These are phyloP conservation scores for Gliomastix tumulicola DNA, from an alignment of 2,329 filamentous ascomycete genomes.

Conservation along the genomic window DNA sequence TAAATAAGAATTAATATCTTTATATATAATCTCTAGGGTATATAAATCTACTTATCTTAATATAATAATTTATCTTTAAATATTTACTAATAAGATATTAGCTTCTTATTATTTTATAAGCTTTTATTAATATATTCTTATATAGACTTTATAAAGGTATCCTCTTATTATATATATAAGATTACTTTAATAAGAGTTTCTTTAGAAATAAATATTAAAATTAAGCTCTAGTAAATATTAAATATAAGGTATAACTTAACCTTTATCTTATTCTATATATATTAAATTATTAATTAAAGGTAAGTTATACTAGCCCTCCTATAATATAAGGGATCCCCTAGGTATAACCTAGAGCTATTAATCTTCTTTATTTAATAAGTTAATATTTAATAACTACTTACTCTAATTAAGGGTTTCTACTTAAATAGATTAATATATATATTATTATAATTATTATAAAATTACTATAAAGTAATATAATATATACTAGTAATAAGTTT, in stretches of 20 bases:
- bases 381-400: background rate
- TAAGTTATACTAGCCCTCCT: background rate
- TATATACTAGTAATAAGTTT: too few relatives aligned
- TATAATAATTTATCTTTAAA: too few relatives aligned
- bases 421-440: background rate
- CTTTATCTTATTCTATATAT: background rate
- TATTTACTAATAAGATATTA: background rate
- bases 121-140: constrained; percentile 1
- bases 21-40: background rate
- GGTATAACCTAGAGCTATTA: background rate
- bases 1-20: background rate
- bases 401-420: background rate
- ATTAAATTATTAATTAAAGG: constrained; percentile 1
- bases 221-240: background rate
- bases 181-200: constrained; percentile 1
- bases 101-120: background rate
- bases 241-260: background rate
- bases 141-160: background rate
- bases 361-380: background rate
- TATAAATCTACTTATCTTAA: background rate
- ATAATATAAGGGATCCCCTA: background rate
- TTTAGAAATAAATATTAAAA: background rate
- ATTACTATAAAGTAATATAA: background rate
- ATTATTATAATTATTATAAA: background rate
- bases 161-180: background rate